A percentile compares a stretch with the other conserved stretches of the same genome.
Evolutionary conservation across 2,329 filamentous ascomycete species (phyloP).

Genomic region (Myriosclerotinia scirpicola): DNA sequence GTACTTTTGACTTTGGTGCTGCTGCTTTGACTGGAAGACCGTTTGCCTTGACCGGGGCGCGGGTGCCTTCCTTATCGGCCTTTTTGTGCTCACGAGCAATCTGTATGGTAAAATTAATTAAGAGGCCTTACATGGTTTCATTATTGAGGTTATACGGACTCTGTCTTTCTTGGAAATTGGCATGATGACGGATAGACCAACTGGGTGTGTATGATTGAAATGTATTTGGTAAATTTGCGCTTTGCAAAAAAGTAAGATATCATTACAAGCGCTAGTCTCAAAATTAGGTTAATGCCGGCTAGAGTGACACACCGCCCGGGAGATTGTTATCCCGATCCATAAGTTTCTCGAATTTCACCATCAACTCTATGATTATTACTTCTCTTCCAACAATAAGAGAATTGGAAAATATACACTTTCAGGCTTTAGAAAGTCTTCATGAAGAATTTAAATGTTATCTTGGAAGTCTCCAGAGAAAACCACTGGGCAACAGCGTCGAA

Average conservation of each 20-base stretch:
- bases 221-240: background rate
- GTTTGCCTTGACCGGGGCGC: conserved; percentile 54
- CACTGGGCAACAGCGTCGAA: background rate
- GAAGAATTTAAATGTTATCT: background rate
- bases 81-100: conserved; percentile 56
- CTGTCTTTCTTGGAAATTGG: conserved; percentile 52
- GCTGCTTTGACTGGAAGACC: conserved; percentile 55
- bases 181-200: conserved; percentile 29
- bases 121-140: background rate
- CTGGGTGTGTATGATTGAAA: background rate
- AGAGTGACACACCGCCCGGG: background rate
- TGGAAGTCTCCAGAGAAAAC: background rate
- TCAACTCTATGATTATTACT: background rate
- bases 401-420: background rate
- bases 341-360: background rate
- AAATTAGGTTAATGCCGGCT: conserved; percentile 10
- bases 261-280: background rate
- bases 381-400: background rate
- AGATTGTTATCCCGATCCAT: background rate
- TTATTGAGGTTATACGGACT: conserved; percentile 33
- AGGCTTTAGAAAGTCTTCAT: background rate
- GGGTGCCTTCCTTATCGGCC: conserved; percentile 54
- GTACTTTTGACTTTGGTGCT: conserved; percentile 52
- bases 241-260: conserved; percentile 17
- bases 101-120: conserved; percentile 36